These are phyloP conservation scores for Ajuga chamaepitys DNA, from an alignment of 257 asterid species.

Conservation along the genomic window DNA sequence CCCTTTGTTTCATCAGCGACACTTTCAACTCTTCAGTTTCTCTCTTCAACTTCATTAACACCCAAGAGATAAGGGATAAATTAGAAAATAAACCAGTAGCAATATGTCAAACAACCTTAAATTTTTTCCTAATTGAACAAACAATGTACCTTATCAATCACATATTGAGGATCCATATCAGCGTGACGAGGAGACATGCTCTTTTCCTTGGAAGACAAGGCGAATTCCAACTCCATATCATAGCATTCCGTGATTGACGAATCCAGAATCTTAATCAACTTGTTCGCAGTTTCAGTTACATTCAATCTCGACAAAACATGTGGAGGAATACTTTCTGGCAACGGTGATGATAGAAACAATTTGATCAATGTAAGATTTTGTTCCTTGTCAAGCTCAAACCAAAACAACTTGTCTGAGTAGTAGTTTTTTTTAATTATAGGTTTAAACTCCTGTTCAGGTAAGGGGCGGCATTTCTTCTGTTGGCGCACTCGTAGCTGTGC, in stretches of 20 bases:
- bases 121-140: not conserved
- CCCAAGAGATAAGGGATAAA: not conserved
- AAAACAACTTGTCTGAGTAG: conserved; percentile 32
- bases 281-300: no score
- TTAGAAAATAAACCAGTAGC: not conserved
- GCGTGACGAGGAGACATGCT: conserved; percentile 16
- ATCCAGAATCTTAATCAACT: no score
- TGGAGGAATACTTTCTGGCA: conserved; percentile 10
- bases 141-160: conserved; percentile 30
- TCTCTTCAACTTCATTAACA: conserved; percentile 33
- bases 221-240: no score
- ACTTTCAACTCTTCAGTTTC: conserved; percentile 40
- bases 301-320: no score
- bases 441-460: conserved; percentile 45
- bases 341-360: conserved; percentile 37
- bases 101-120: not conserved
- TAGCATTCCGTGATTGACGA: no score
- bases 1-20: conserved; percentile 29
- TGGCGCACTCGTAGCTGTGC: conserved; percentile 53
- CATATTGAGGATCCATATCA: conserved; percentile 11
- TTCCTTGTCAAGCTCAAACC: conserved; percentile 62
- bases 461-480: conserved; percentile 28
- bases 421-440: conserved; percentile 51
- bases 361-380: conserved; percentile 36
- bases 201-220: no score